A percentile compares a stretch with the other conserved stretches of the same genome.
Evolutionary conservation across 2,329 filamentous ascomycete species (phyloP).

Genomic region (Monilinia vaccinii-corymbosi): DNA sequence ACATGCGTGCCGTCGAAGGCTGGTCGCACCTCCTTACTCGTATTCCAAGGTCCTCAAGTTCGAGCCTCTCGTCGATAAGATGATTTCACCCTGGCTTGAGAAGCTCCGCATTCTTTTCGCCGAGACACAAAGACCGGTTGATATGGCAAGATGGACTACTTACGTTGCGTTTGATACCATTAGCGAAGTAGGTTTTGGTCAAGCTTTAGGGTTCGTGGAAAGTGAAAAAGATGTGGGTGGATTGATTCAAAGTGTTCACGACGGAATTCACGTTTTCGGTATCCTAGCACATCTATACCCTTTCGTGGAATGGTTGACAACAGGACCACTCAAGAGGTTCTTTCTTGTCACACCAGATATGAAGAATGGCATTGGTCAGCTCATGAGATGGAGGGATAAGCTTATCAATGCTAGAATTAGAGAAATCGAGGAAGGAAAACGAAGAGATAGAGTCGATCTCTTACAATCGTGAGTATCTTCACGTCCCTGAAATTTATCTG

Average conservation of each 20-base stretch:
- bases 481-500: neutral
- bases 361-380: slow-evolving; percentile 1
- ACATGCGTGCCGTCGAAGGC: slow-evolving; percentile 45
- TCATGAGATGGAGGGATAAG: slow-evolving; percentile 6
- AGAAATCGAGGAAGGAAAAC: neutral
- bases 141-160: slow-evolving; percentile 47
- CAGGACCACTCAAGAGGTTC: slow-evolving; percentile 36
- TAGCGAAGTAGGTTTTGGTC: slow-evolving; percentile 46
- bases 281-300: slow-evolving; percentile 40
- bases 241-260: slow-evolving; percentile 46
- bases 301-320: slow-evolving; percentile 45
- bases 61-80: slow-evolving; percentile 45
- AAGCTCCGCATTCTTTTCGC: slow-evolving; percentile 39
- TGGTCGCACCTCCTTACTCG: slow-evolving; percentile 42
- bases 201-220: slow-evolving; percentile 46
- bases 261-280: slow-evolving; percentile 18
- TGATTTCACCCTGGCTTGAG: slow-evolving; percentile 41
- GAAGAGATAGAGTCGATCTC: neutral
- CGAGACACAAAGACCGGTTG: slow-evolving; percentile 36
- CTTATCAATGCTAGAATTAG: neutral
- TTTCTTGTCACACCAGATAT: neutral
- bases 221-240: slow-evolving; percentile 42
- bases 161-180: slow-evolving; percentile 45
- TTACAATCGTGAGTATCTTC: neutral
- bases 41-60: slow-evolving; percentile 49